Conservation (phyloP, 768 basidiomycete species). For the Myochromella boudieri region DNA sequence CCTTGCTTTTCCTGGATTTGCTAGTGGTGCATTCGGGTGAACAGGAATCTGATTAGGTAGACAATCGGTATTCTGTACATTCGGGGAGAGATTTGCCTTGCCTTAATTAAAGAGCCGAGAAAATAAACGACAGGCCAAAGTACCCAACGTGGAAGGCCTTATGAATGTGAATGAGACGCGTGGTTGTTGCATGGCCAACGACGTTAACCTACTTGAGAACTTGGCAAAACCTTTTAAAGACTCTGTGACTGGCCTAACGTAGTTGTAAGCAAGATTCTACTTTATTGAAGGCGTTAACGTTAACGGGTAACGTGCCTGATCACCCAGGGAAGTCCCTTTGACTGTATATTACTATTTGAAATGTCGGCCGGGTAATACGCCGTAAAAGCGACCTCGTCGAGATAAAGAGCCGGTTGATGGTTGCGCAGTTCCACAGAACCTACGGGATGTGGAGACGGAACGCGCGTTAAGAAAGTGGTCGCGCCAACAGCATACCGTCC, state of each 20-base stretch:
- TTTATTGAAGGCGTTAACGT: background rate
- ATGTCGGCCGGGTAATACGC: slow-evolving; percentile 62
- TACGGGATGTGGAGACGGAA: slow-evolving; percentile 35
- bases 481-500: slow-evolving; percentile 61
- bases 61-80: background rate
- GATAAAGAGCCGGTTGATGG: slow-evolving; percentile 41
- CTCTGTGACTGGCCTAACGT: slow-evolving; percentile 40
- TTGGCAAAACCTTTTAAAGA: slow-evolving; percentile 48
- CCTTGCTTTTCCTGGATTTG: slow-evolving; percentile 30
- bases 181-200: background rate
- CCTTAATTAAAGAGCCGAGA: slow-evolving; percentile 50
- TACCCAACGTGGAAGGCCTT: slow-evolving; percentile 40
- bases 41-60: slow-evolving; percentile 49
- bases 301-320: slow-evolving; percentile 40
- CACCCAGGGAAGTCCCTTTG: slow-evolving; percentile 58
- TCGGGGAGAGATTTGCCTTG: slow-evolving; percentile 12
- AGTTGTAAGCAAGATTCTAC: background rate
- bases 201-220: slow-evolving; percentile 41
- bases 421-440: slow-evolving; percentile 40
- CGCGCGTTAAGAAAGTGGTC: slow-evolving; percentile 52
- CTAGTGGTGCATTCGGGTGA: slow-evolving; percentile 53
- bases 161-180: background rate
- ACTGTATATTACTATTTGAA: slow-evolving; percentile 19
- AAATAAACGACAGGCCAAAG: slow-evolving; percentile 52
- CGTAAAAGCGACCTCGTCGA: slow-evolving; percentile 66